phyloP scores from a whole-genome alignment of 2,329 filamentous ascomycete species.

The Aureobasidium uvarum region DNA sequence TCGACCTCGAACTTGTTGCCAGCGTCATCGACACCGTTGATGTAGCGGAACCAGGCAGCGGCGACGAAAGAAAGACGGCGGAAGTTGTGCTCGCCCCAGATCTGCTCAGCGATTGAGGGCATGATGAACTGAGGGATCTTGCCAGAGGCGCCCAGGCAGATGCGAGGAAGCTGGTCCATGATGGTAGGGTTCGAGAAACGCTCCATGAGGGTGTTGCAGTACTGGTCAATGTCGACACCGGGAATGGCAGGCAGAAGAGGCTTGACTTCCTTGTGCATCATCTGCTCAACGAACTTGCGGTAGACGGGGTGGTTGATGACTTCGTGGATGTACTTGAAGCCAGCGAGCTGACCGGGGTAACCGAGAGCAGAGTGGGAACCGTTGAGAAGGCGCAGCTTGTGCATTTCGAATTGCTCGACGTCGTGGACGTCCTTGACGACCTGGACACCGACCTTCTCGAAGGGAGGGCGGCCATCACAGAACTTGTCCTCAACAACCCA shows the following conservation, averaged over 20 bases:
- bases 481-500: slow-evolving; percentile 58
- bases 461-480: slow-evolving; percentile 51
- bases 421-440: slow-evolving; percentile 53
- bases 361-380: slow-evolving; percentile 54
- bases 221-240: slow-evolving; percentile 53
- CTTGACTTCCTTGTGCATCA: slow-evolving; percentile 58
- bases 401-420: slow-evolving; percentile 57
- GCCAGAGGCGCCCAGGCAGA: slow-evolving; percentile 54
- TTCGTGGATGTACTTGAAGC: slow-evolving; percentile 56
- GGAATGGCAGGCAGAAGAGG: slow-evolving; percentile 52
- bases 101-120: slow-evolving; percentile 49
- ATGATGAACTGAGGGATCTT: slow-evolving; percentile 56
- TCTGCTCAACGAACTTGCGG: slow-evolving; percentile 52
- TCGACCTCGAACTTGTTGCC: slow-evolving; percentile 47
- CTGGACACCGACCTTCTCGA: slow-evolving; percentile 55
- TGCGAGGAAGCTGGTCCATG: slow-evolving; percentile 55
- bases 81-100: slow-evolving; percentile 46
- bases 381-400: slow-evolving; percentile 57
- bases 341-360: slow-evolving; percentile 53
- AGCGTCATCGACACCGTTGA: slow-evolving; percentile 52
- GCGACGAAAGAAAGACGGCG: slow-evolving; percentile 51
- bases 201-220: slow-evolving; percentile 55
- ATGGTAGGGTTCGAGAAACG: slow-evolving; percentile 58
- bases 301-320: slow-evolving; percentile 52
- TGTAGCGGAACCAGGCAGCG: slow-evolving; percentile 53